These are phyloP conservation scores for Arthroderma sp. DNA, from an alignment of 2,329 filamentous ascomycete species.

Conservation along the genomic window DNA sequence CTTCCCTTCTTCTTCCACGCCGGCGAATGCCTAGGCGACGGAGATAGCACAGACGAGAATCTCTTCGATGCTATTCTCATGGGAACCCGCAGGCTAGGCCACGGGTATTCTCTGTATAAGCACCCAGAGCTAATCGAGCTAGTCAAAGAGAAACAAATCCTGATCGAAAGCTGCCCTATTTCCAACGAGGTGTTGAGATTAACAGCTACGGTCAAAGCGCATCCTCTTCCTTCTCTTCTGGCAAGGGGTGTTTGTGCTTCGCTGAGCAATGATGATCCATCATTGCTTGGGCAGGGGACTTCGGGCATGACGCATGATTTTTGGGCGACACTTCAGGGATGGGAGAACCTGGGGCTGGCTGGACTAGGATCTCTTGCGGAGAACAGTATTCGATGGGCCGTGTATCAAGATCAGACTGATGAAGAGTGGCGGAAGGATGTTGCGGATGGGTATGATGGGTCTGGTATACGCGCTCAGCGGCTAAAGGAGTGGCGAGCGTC, in stretches of 20 bases:
- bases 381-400: slow-evolving; percentile 83
- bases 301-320: slow-evolving; percentile 84
- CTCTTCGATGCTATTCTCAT: slow-evolving; percentile 80
- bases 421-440: slow-evolving; percentile 62
- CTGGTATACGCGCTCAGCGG: slow-evolving; percentile 55
- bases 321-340: slow-evolving; percentile 83
- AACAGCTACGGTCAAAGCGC: slow-evolving; percentile 59
- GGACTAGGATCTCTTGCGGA: slow-evolving; percentile 78
- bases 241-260: slow-evolving; percentile 72
- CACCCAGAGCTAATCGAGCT: slow-evolving; percentile 82
- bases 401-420: slow-evolving; percentile 64
- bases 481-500: slow-evolving; percentile 65
- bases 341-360: slow-evolving; percentile 79
- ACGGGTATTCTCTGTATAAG: slow-evolving; percentile 79
- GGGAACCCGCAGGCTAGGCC: slow-evolving; percentile 76
- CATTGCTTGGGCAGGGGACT: slow-evolving; percentile 69
- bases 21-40: slow-evolving; percentile 73
- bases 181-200: slow-evolving; percentile 82
- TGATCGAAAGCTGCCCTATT: slow-evolving; percentile 82
- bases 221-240: slow-evolving; percentile 66
- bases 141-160: slow-evolving; percentile 74
- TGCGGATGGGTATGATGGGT: slow-evolving; percentile 58
- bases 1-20: slow-evolving; percentile 96
- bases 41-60: slow-evolving; percentile 67
- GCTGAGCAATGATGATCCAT: slow-evolving; percentile 83